Base-by-base conservation (phyloP, 495 filamentous ascomycete species). In the Xylaria palmicola region DNA sequence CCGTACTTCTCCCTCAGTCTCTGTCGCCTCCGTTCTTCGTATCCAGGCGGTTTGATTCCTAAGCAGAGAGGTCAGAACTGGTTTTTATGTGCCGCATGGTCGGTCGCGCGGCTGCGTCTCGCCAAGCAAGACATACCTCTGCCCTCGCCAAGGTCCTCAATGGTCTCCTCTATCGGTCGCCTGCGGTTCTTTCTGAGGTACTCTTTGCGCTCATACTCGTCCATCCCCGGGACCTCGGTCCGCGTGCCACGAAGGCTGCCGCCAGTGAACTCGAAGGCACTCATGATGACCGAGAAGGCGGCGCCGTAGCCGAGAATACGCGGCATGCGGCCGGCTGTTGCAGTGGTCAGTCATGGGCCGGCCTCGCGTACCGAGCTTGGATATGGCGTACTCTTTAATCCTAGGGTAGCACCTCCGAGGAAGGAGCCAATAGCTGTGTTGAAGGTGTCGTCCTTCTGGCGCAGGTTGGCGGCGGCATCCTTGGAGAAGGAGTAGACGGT, bases 1-100 rank as follows among this genome's bases (percentile, higher is more conserved):
- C 93, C 93, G 68, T 97, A 98, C 64, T 86, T 89, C 78, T 93
- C 85, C 81, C 93, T 90, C 71, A 99, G 83, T 54, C 92, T 84
- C 75, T 91, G 81, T 52, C 84, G 81, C 65, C 95, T 86, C 74
- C 95, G 81, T 80, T 98, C 92, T 62, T 88, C 88, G 62, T 96
- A 98, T 26, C 91, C 91, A 13, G 89, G 88, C 29, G 81, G 91
- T 61, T 88, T 83, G 60, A 98, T 90, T 24, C 90, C 93, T 97
- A 54, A 56, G 10, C 37, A 15, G 48, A 0, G 27, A 26, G 58
- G 41, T 68, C 61, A 51, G 58, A 26, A 53, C 26, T 8, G 37
- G 44, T 15, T 26, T 17, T 6, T 27, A 13, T 22, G 24, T 37
- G 6, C n/a, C n/a, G n/a, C 1, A 50, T 24, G 19, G 47, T 29